Base-by-base conservation (phyloP, 352 stramenopile species). In the Pythium sukuiense region DNA sequence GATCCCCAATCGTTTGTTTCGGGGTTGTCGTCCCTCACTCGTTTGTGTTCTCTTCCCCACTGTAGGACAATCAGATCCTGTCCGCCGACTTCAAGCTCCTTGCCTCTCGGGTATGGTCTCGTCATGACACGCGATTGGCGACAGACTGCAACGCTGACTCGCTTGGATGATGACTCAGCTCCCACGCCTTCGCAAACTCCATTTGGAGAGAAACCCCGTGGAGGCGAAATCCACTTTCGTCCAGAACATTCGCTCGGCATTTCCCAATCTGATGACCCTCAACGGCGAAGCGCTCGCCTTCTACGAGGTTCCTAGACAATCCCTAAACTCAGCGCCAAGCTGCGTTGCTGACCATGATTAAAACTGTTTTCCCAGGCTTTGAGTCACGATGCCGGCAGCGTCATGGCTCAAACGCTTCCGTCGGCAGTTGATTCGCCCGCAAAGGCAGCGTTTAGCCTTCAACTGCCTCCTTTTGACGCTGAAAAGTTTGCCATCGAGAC, bases 281-380 rank as follows among this genome's bases (percentile, higher is more conserved):
- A 87, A 90, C 35, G 79, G 79, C 0, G 73, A 92, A 60, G 71
- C 80, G 1, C 49, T 89, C 26, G 83, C 71, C 0, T 72, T 92
- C 18, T 72, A 61, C 2, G 57, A 68, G 46, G 65, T 76, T 29
- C 30, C 6, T 55, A 9, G 8, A n/a, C n/a, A n/a, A n/a, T n/a
- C n/a, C n/a, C n/a, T n/a, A n/a, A n/a, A n/a, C n/a, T n/a, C n/a
- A n/a, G n/a, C n/a, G n/a, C n/a, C 33, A 14, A 39, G 33, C 9
- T 39, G 8, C 8, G 8, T 39, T 14, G 33, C 33, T 39, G 41
- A 48, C 12, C 18, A 20, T 48, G 41, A 6, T 48, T 18, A n/a
- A n/a, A n/a, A n/a, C n/a, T n/a, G 41, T 48, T 11, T 6, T 24
- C 41, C 8, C 41, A 54, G 46, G 46, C 46, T 14, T 24, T 54